Conservation (phyloP, 257 asterid genomes). For the Nicotiana attenuata region DNA sequence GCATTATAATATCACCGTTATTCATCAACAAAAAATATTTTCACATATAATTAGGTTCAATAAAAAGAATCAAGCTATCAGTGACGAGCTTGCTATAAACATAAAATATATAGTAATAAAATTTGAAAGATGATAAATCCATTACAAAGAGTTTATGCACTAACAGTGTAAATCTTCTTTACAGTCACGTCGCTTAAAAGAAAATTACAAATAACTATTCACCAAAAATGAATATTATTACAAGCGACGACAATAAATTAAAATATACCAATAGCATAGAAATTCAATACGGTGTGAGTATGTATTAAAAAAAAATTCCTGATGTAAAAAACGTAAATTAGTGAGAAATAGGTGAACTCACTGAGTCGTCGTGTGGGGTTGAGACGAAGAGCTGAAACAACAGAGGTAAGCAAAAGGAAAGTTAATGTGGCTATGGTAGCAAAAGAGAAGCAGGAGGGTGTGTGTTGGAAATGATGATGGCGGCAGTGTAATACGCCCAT, state of each 20-base stretch:
- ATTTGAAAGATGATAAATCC: no score
- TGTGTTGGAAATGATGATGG: neutral
- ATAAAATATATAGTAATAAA: no score
- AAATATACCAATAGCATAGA: no score
- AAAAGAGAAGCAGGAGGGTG: neutral
- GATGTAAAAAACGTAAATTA: neutral
- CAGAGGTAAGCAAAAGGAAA: constrained; percentile 2
- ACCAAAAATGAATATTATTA: neutral
- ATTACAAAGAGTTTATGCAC: neutral
- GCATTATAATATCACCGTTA: neutral
- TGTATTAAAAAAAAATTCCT: neutral
- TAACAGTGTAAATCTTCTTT: no score
- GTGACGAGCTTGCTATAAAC: no score
- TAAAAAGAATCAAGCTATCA: no score
- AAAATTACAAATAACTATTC: no score
- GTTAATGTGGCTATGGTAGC: constrained; percentile 3
- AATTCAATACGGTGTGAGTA: no score
- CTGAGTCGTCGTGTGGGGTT: neutral
- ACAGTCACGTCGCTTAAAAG: neutral
- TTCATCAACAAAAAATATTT: neutral
- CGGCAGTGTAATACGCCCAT: neutral
- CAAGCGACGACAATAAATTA: neutral
- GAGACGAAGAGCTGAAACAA: constrained; percentile 5
- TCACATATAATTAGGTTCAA: neutral
- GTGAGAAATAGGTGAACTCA: neutral